Percentiles rank a stretch among this genome's conserved stretches.
phyloP scores from a whole-genome alignment of 306 rosid species.

The Glycine soja region DNA sequence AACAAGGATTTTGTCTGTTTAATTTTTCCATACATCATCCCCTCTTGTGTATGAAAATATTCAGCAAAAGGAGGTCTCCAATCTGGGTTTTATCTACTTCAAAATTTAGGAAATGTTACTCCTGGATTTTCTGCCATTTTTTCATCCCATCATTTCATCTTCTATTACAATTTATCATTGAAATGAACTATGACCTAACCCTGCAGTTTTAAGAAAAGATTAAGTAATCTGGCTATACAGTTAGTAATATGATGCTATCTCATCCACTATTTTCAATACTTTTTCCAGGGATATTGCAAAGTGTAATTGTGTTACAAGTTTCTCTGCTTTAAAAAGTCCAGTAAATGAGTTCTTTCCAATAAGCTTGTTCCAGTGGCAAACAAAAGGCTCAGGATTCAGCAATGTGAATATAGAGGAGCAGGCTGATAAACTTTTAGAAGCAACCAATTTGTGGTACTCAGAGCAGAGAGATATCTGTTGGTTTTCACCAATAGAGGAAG shows the following conservation, averaged over 20 bases:
- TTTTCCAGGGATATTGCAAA: conserved; percentile 78
- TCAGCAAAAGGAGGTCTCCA: conserved; percentile 25
- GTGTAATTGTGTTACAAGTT: conserved; percentile 63
- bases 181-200: conserved; percentile 16
- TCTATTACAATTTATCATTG: conserved; percentile 29
- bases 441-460: conserved; percentile 58
- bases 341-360: conserved; percentile 70
- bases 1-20: conserved; percentile 19
- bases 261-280: conserved; percentile 39
- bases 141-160: conserved; percentile 16
- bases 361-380: conserved; percentile 63
- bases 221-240: not conserved
- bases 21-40: not conserved
- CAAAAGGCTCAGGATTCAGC: conserved; percentile 49
- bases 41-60: conserved; percentile 19
- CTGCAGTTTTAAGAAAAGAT: conserved; percentile 5
- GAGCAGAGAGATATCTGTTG: conserved; percentile 49
- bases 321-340: conserved; percentile 62
- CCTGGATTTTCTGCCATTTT: conserved; percentile 16
- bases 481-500: conserved; percentile 50
- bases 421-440: conserved; percentile 58
- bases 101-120: conserved; percentile 14
- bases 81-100: conserved; percentile 19
- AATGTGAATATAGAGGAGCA: conserved; percentile 53
- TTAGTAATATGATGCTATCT: conserved; percentile 45